A percentile compares a stretch with the other conserved stretches of the same genome.
Evolutionary conservation across 805 yeast species (phyloP).

Genomic region (Metschnikowia cubensis): DNA sequence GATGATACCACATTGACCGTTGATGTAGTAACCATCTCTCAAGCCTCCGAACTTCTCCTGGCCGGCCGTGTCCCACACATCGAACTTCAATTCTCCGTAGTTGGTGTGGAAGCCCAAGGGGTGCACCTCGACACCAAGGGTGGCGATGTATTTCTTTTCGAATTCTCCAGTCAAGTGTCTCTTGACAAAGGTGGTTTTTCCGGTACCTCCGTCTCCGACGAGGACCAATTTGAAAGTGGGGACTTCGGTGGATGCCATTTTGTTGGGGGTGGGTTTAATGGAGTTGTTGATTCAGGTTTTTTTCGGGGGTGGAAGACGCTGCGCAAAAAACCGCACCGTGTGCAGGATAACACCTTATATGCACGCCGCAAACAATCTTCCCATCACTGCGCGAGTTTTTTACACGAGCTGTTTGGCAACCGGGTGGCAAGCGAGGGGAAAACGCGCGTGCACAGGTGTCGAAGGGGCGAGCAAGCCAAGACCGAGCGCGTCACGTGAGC

Average conservation of each 20-base stretch:
- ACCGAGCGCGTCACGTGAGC: too few relatives aligned
- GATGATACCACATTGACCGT: constrained; percentile 99
- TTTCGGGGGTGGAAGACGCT: constrained; percentile 6
- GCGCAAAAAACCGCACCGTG: not conserved
- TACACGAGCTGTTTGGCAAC: too few relatives aligned
- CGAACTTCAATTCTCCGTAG: constrained; percentile 97
- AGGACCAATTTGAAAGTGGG: constrained; percentile 97
- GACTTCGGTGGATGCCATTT: constrained; percentile 67
- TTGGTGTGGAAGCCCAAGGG: constrained; percentile 98
- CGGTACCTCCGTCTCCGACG: constrained; percentile 99
- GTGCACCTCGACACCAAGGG: constrained; percentile 99
- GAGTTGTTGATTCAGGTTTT: constrained; percentile 1
- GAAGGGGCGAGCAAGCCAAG: too few relatives aligned
- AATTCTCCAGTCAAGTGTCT: constrained; percentile 99
- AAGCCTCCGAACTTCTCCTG: constrained; percentile 99
- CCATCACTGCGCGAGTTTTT: too few relatives aligned
- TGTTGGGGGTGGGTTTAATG: not conserved
- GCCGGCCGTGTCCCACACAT: constrained; percentile 99
- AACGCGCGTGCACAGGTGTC: too few relatives aligned
- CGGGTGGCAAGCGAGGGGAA: too few relatives aligned
- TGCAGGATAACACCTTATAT: not conserved
- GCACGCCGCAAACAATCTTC: not conserved
- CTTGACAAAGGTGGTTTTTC: constrained; percentile 99
- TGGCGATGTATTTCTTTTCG: constrained; percentile 98
- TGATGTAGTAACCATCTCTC: constrained; percentile 99